Evolutionary conservation across 2,329 filamentous ascomycete species (phyloP).

Genomic region (Keithomyces neogunnii): DNA sequence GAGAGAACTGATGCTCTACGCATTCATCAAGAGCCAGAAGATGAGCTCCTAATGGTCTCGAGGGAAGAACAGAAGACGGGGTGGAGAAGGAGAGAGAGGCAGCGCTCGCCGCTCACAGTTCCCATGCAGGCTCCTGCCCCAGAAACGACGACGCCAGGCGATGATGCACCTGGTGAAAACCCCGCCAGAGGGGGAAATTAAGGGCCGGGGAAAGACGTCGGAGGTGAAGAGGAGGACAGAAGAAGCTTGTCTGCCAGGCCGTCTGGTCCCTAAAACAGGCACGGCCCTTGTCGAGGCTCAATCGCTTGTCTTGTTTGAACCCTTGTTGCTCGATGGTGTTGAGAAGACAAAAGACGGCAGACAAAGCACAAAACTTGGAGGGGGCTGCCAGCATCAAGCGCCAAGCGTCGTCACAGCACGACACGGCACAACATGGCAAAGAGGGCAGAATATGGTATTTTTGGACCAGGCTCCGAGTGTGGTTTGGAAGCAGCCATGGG

Average conservation of each 20-base stretch:
- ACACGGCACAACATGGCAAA: slow-evolving; percentile 3
- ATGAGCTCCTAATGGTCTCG: neutral
- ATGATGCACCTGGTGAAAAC: neutral
- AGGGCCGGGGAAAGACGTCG: neutral
- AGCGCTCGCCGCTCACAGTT: neutral
- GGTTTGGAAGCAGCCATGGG: neutral
- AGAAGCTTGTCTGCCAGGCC: neutral
- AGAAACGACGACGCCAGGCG: neutral
- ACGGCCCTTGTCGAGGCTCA: neutral
- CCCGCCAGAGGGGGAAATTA: neutral
- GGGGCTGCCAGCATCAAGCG: neutral
- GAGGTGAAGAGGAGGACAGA: neutral
- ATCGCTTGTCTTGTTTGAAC: neutral
- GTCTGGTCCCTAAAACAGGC: neutral
- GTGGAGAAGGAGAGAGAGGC: neutral
- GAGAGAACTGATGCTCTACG: neutral
- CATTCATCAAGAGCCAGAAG: neutral
- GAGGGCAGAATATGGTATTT: slow-evolving; percentile 3
- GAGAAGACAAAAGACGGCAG: neutral
- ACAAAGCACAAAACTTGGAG: neutral
- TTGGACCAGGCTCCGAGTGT: neutral
- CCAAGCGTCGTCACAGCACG: neutral
- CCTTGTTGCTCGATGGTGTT: neutral
- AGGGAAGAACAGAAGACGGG: neutral
- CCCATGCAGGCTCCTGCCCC: neutral